phyloP scores from a whole-genome alignment of 306 rosid genomes.

The Quercus variabilis region DNA sequence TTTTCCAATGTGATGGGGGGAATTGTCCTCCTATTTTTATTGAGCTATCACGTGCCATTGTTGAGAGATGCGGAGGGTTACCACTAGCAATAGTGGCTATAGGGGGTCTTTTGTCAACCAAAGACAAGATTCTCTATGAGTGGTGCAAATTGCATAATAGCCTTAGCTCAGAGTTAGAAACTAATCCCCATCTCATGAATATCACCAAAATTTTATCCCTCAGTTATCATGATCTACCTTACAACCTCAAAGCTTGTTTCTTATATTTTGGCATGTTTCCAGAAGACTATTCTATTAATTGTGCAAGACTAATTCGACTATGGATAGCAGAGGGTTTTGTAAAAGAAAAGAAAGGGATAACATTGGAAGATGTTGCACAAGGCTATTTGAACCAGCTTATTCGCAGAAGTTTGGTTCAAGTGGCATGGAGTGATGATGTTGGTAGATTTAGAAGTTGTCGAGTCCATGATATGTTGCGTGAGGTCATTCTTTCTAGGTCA shows the following conservation, averaged over 20 bases:
- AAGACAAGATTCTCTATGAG: neutral
- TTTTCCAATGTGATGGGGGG: neutral
- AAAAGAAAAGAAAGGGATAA: neutral
- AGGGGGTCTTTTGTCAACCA: neutral
- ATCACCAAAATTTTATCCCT: neutral
- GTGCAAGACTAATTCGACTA: neutral
- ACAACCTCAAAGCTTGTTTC: neutral
- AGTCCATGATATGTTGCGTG: no score
- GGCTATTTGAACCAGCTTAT: no score
- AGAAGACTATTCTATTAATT: neutral
- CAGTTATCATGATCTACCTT: neutral
- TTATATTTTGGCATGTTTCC: neutral
- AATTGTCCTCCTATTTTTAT: neutral
- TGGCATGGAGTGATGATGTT: no score
- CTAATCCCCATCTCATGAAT: neutral
- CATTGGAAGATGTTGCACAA: neutral
- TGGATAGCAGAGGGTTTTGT: neutral
- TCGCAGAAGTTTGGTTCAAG: no score
- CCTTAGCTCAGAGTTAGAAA: neutral
- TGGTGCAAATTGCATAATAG: neutral
- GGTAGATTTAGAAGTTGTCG: no score
- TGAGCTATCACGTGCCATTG: neutral
- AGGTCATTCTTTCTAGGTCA: no score
- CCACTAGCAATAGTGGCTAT: neutral
- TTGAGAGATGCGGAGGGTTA: neutral